Percentiles rank a stretch among this genome's conserved stretches.
Conservation (phyloP, 1,284 basidiomycete genomes). For the Malassezia caprae region DNA sequence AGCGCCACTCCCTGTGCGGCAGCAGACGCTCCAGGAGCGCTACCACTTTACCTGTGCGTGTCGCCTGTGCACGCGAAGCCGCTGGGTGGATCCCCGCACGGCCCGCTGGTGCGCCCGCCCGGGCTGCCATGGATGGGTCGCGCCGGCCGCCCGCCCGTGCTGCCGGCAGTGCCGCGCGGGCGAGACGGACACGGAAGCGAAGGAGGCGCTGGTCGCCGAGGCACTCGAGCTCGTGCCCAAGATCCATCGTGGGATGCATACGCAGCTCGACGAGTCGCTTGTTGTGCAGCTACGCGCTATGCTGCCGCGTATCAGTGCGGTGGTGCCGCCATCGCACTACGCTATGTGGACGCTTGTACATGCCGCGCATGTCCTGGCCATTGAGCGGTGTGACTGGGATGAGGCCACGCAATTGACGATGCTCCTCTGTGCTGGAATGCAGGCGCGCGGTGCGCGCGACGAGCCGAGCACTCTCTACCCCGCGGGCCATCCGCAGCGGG, state of each 20-base stretch:
- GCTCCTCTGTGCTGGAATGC: conserved; percentile 56
- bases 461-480: conserved; percentile 52
- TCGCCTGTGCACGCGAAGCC: conserved; percentile 52
- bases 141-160: conserved; percentile 7
- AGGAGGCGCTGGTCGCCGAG: not conserved
- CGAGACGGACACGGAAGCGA: conserved; percentile 47
- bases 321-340: conserved; percentile 9
- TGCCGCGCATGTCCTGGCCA: conserved; percentile 11
- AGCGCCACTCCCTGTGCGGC: conserved; percentile 55
- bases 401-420: conserved; percentile 49
- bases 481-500: conserved; percentile 67
- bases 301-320: conserved; percentile 1
- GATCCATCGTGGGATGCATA: not conserved
- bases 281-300: conserved; percentile 14
- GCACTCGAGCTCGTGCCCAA: not conserved
- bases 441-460: conserved; percentile 20
- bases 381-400: conserved; percentile 17
- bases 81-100: conserved; percentile 59
- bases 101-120: conserved; percentile 55
- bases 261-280: not conserved
- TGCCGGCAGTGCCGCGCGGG: conserved; percentile 49
- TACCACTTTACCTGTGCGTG: conserved; percentile 76
- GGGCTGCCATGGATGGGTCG: conserved; percentile 33
- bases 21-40: conserved; percentile 61
- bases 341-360: conserved; percentile 11